Percentiles rank a stretch among this genome's conserved stretches.
phyloP scores from a whole-genome alignment of 306 rosid species.

The Gleditsia sinensis region DNA sequence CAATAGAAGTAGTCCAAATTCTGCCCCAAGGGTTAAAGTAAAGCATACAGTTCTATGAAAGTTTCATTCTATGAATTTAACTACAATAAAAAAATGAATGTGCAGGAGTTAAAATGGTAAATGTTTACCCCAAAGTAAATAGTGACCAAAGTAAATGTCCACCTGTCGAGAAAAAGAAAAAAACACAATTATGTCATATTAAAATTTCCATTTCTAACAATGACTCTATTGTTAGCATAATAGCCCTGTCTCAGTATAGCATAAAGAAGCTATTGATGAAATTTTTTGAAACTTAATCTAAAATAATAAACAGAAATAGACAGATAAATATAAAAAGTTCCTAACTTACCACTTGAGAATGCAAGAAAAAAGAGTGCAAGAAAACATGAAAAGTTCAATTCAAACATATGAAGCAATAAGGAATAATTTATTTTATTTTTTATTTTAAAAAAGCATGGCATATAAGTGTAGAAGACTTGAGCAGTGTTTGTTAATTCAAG shows the following conservation, averaged over 20 bases:
- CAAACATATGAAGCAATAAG: background rate
- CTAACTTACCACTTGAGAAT: background rate
- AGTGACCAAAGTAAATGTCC: constrained; percentile 85
- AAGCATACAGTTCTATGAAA: background rate
- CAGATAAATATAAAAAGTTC: background rate
- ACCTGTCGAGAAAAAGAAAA: constrained; percentile 57
- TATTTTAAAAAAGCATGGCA: background rate
- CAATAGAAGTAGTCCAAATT: background rate
- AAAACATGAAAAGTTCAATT: background rate
- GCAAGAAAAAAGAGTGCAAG: no score
- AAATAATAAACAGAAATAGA: background rate
- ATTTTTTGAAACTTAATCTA: constrained; percentile 3
- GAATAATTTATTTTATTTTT: background rate
- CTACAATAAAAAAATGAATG: constrained; percentile 3
- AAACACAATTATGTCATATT: background rate
- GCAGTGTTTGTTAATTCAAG: constrained; percentile 1
- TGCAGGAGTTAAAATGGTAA: constrained; percentile 25
- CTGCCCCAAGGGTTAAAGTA: background rate
- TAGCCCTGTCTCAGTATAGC: background rate
- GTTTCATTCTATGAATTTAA: background rate
- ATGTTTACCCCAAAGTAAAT: constrained; percentile 83
- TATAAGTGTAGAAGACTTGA: background rate
- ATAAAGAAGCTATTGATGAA: background rate
- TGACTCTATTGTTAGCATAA: background rate
- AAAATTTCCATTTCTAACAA: background rate